Percentiles rank a stretch among this genome's conserved stretches.
phyloP scores from a whole-genome alignment of 2,329 filamentous ascomycete genomes.

The Basipetospora chlamydospora region DNA sequence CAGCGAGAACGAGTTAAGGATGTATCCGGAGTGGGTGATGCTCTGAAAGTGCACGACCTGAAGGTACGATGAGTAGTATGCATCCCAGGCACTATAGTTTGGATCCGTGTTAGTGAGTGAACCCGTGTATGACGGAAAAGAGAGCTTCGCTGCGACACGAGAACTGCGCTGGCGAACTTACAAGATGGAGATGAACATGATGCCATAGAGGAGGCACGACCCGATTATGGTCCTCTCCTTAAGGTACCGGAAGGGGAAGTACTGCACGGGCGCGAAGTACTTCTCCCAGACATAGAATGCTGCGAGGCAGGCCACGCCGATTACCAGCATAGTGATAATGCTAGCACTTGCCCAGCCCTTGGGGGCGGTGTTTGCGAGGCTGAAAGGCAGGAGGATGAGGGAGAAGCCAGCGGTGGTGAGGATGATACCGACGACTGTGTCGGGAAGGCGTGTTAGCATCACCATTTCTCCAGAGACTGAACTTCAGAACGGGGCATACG shows the following conservation, averaged over 20 bases:
- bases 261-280: constrained; percentile 38
- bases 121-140: not conserved
- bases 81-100: constrained; percentile 24
- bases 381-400: constrained; percentile 38
- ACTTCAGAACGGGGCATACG: constrained; percentile 8
- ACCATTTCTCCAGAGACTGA: too few species aligned
- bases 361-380: constrained; percentile 18
- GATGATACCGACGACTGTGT: constrained; percentile 30
- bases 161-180: constrained; percentile 10
- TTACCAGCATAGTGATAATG: constrained; percentile 31
- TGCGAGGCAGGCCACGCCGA: constrained; percentile 32
- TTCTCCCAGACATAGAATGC: constrained; percentile 42
- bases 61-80: constrained; percentile 36
- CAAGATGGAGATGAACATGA: constrained; percentile 28
- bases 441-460: constrained; percentile 1
- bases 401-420: constrained; percentile 35
- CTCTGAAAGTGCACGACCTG: constrained; percentile 27
- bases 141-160: not conserved
- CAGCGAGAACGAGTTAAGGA: constrained; percentile 29
- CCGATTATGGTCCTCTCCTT: constrained; percentile 33
- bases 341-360: constrained; percentile 26
- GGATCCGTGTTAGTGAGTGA: not conserved
- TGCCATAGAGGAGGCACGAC: constrained; percentile 23
- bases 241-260: constrained; percentile 40
- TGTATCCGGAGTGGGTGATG: constrained; percentile 25